Base-by-base conservation (phyloP, 768 basidiomycete genomes). In the Xerocomellus amylosporus region DNA sequence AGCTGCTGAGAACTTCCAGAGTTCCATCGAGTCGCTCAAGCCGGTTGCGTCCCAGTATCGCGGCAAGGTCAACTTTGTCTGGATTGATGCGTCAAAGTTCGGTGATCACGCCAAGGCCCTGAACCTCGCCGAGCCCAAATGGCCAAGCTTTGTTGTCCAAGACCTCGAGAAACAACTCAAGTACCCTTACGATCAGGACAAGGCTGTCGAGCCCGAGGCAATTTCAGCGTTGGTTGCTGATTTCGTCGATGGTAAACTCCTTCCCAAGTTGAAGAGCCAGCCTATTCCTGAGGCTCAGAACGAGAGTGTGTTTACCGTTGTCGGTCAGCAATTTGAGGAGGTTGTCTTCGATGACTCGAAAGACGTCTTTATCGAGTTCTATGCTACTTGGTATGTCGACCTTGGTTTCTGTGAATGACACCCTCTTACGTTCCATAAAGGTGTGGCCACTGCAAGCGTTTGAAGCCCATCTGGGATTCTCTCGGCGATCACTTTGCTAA, bases 331-430 rank as follows among this genome's bases (percentile, higher is more conserved):
- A 60, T 98, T 98, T 60, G 93, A 98, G 3, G 76, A 91, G 47
- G 77, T 94, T 48, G 87, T 91, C 33, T 85, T 82, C 57, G 91
- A 97, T 67, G 89, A 93, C 58, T 75, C 77, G 54, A 97, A 97
- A 77, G 95, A 98, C 69, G 87, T 98, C 64, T 93, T 99, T 65
- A 79, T 98, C 60, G 96, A 98, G 74, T 95, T 99, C 74, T 98
- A 91, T 65, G 97, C 97, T 45, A 84, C 93, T 46, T 99, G 97
- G 97, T 95, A 71, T 41, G 86, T 73, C 34, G 62, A 64, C 46
- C 56, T 8, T 15, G 9, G 19, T 26, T 53, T 9, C 30, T 43
- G 30, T 28, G 36, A 10, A 39, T 20, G 19, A 22, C 30, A 0
- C 10, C 20, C 20, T 36, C n/a, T 50, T 19, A 55, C 39, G 49